These are phyloP conservation scores for Claviceps monticola DNA, from an alignment of 2,329 filamentous ascomycete genomes.

Conservation along the genomic window DNA sequence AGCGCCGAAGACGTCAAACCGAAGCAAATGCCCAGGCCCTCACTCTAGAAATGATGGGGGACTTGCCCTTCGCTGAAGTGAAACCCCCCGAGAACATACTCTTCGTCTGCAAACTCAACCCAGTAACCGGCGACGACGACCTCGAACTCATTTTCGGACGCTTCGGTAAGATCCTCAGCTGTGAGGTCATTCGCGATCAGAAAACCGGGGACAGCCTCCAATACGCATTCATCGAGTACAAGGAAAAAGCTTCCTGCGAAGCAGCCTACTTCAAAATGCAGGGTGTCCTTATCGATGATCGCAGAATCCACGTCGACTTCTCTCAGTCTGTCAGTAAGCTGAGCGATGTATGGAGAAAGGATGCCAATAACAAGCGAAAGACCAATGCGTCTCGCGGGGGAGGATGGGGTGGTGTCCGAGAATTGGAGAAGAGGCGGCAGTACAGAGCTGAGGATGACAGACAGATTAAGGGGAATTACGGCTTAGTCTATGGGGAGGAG, in stretches of 20 bases:
- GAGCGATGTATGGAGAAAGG: constrained; percentile 77
- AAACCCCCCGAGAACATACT: constrained; percentile 94
- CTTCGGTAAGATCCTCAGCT: constrained; percentile 88
- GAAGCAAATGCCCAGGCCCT: constrained; percentile 89
- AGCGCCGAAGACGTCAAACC: constrained; percentile 69
- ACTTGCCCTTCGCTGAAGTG: constrained; percentile 92
- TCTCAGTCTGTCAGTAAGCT: constrained; percentile 86
- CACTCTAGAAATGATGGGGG: constrained; percentile 94
- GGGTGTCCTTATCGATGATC: constrained; percentile 88
- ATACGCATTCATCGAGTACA: constrained; percentile 96
- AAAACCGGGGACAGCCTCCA: constrained; percentile 91
- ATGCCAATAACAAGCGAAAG: constrained; percentile 68
- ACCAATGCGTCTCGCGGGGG: constrained; percentile 48
- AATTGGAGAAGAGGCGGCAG: constrained; percentile 79
- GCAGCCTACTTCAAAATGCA: constrained; percentile 99
- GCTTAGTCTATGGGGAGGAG: constrained; percentile 69
- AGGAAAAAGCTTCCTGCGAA: constrained; percentile 84
- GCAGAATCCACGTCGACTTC: constrained; percentile 96
- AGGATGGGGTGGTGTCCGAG: constrained; percentile 82
- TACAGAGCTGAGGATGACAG: constrained; percentile 57
- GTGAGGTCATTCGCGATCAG: constrained; percentile 89
- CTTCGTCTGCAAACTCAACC: constrained; percentile 97
- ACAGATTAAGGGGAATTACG: constrained; percentile 40
- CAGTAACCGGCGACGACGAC: constrained; percentile 88
- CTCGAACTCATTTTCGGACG: constrained; percentile 92